Base-by-base conservation (phyloP, 2,329 filamentous ascomycete genomes). In the Penicillium brevicompactum region DNA sequence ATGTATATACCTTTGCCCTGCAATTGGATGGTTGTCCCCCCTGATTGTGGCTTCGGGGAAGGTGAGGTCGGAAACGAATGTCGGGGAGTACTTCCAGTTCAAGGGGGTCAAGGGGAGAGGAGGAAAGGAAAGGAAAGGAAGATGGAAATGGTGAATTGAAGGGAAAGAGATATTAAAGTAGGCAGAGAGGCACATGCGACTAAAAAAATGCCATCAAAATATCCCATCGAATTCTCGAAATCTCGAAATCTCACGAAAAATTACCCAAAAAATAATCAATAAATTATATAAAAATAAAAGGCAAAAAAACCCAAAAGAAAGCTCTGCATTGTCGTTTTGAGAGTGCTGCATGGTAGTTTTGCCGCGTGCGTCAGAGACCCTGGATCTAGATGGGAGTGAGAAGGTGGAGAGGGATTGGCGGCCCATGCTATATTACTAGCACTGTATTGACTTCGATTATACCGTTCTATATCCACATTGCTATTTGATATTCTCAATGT, bases 331-430 rank as follows among this genome's bases (percentile, higher is more conserved):
- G 67, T 73, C 72, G 66, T 73, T 74, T 73, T 67, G 70, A 74
- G 71, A 63, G 65, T 68, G 67, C 67, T 74, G 72, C 72, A 75
- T 70, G 69, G 68, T 70, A 70, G 68, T 70, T 71, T 72, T 73
- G 62, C 70, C 68, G 73, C 67, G 68, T 73, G 71, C 70, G 70
- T 75, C 69, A 74, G 70, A 72, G 67, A 70, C 70, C 71, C 70
- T 72, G 66, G 71, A 75, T 73, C 72, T 75, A 74, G 71, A 74
- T 72, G 66, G 61, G 18, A 59, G 59, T 59, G 64, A 60, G 60
- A 56, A 54, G 51, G 69, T 67, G 64, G 67, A 67, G 67, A 68
- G 55, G 66, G 62, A 70, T 70, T 70, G 64, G 67, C 64, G 70
- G 70, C 53, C 69, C 67, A 72, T 71, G 70, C 69, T 67, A 62